These are phyloP conservation scores for Micromonas commoda DNA, from an alignment of 139 green algal species.

Conservation along the genomic window DNA sequence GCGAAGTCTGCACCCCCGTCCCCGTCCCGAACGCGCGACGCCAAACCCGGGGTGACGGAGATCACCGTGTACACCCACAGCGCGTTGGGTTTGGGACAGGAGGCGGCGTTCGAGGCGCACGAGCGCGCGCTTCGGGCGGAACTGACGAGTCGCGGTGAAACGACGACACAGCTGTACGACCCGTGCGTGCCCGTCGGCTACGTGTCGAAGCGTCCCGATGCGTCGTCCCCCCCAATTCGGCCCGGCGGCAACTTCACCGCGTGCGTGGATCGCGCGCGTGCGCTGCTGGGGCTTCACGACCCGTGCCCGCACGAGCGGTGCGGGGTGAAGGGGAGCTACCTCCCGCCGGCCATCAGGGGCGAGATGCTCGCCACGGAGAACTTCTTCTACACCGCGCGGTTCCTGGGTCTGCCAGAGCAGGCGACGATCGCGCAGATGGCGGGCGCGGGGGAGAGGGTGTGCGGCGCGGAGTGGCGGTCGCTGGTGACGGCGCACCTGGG, in stretches of 20 bases:
- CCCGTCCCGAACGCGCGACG: too few relatives aligned
- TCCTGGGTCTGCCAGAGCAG: constrained; percentile 26
- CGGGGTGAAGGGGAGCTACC: constrained; percentile 2
- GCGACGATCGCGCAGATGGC: constrained; percentile 26
- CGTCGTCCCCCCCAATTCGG: too few relatives aligned
- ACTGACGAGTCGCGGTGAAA: not conserved
- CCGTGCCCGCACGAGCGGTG: constrained; percentile 22
- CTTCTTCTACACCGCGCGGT: constrained; percentile 39
- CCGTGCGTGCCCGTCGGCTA: not conserved
- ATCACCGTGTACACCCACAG: not conserved
- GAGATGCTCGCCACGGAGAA: constrained; percentile 40
- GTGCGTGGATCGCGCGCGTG: not conserved
- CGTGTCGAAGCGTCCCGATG: too few relatives aligned
- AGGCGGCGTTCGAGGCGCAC: not conserved
- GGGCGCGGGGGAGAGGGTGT: constrained; percentile 21
- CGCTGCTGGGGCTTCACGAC: constrained; percentile 9
- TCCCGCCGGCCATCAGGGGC: constrained; percentile 20
- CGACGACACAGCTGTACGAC: not conserved
- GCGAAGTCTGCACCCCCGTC: too few relatives aligned
- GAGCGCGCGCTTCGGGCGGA: not conserved
- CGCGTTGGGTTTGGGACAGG: not conserved
- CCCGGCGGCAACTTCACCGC: constrained; percentile 28
- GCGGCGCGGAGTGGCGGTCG: constrained; percentile 15
- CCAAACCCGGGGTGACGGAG: not conserved
- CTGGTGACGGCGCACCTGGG: not conserved